Evolutionary conservation across 2,329 filamentous ascomycete genomes (phyloP), one percentile per base, ranked within the genome.

Genomic region (Laburnicola sp.): DNA sequence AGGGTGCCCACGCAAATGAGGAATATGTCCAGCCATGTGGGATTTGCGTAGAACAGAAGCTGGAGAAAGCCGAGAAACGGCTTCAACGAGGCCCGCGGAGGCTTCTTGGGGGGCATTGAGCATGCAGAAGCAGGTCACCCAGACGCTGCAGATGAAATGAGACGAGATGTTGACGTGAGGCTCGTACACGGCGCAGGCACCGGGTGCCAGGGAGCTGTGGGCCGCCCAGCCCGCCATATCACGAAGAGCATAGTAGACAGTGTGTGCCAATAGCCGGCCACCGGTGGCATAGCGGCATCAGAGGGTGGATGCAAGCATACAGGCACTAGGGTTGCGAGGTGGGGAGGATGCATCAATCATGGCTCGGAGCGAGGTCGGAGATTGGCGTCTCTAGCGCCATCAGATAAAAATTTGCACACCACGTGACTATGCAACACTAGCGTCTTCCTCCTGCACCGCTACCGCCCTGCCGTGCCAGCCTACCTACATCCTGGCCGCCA

Each of bases 21-120:
- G 27, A 79, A 59, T 39, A 55, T 65, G 57, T 71, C 65, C 11
- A 73, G 65, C 68, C 66, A 71, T 60, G 68, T 71, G 25, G 69
- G 69, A 39, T 71, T 60, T 28, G 68, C 69, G 47, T 71, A 71
- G 51, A 69, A 68, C 34, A 72, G 62, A 21, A 72, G 66, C 30
- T 60, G 63, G 31, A 70, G 41, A 48, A 71, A 72, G 49, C 63
- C 64, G 50, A 67, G 58, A 46, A 70, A 67, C 23, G 63, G 60
- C 53, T 59, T 68, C 30, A 64, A 47, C n/a, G 61, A 64, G 26
- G 60, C 55, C 55, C 57, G 49, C 16, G 64, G 63, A 39, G 62
- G 66, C 52, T 55, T 60, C 28, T 62, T 69, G 57, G 64, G 38
- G 32, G 56, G 36, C 69, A 72, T 71, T 48, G 58, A 47, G 59